Evolutionary conservation across 2,329 filamentous ascomycete species (phyloP).

Genomic region (Stagonosporopsis vannaccii): DNA sequence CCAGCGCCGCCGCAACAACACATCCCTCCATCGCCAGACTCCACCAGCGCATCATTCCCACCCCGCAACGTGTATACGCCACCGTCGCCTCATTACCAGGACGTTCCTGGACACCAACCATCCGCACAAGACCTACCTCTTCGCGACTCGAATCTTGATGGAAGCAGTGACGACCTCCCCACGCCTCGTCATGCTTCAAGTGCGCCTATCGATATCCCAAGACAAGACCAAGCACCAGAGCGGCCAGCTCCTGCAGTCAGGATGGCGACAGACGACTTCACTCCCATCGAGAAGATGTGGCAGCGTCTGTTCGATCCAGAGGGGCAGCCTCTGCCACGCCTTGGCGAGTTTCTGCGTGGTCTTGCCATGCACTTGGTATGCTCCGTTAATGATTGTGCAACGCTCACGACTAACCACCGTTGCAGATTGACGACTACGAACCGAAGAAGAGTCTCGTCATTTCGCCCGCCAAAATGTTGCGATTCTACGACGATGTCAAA

Average conservation of each 20-base stretch:
- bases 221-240: conserved; percentile 27
- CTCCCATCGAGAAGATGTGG: conserved; percentile 73
- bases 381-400: neutral
- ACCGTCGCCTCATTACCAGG: conserved; percentile 58
- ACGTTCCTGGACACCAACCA: conserved; percentile 40
- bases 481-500: conserved; percentile 74
- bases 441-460: conserved; percentile 75
- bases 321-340: conserved; percentile 70
- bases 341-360: conserved; percentile 75
- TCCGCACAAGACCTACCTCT: conserved; percentile 47
- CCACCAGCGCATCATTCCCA: conserved; percentile 58
- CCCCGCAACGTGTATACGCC: conserved; percentile 61
- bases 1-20: conserved; percentile 47
- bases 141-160: conserved; percentile 42
- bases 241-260: conserved; percentile 39
- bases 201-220: conserved; percentile 35
- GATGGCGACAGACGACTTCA: conserved; percentile 47
- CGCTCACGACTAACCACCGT: neutral
- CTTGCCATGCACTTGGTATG: conserved; percentile 77
- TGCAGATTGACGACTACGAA: conserved; percentile 71
- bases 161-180: conserved; percentile 37
- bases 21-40: conserved; percentile 52
- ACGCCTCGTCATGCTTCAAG: conserved; percentile 37
- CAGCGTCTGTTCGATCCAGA: conserved; percentile 74
- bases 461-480: conserved; percentile 75